Conservation (phyloP, 2,329 filamentous ascomycete species). For the Hypocreales sp. region DNA sequence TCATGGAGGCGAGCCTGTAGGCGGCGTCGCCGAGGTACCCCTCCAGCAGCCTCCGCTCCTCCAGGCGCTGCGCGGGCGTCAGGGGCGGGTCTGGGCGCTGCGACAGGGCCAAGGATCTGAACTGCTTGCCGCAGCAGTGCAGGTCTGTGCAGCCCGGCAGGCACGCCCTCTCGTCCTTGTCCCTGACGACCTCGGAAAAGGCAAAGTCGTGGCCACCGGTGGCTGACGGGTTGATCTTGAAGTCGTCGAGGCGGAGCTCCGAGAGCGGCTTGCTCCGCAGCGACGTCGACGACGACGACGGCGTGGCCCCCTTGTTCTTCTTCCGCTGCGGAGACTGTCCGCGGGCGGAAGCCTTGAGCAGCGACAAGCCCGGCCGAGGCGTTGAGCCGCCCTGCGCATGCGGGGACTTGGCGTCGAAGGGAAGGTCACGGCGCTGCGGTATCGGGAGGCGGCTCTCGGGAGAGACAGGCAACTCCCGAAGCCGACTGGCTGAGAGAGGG, state of each 20-base stretch:
- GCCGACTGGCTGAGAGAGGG: slow-evolving; percentile 8
- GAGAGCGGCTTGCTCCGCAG: slow-evolving; percentile 43
- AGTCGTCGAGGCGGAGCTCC: slow-evolving; percentile 52
- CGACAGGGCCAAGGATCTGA: slow-evolving; percentile 47
- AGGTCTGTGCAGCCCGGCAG: slow-evolving; percentile 60
- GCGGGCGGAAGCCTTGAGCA: slow-evolving; percentile 6
- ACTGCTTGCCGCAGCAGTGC: slow-evolving; percentile 61
- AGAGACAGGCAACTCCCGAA: not conserved
- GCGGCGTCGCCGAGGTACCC: slow-evolving; percentile 41
- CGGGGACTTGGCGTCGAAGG: slow-evolving; percentile 14
- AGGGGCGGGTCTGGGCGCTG: slow-evolving; percentile 26
- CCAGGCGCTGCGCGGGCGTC: slow-evolving; percentile 16
- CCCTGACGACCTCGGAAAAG: slow-evolving; percentile 60
- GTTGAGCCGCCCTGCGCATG: not conserved
- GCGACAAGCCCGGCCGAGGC: slow-evolving; percentile 4
- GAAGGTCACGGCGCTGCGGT: slow-evolving; percentile 24
- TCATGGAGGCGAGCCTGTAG: slow-evolving; percentile 43
- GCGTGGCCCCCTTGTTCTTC: slow-evolving; percentile 6
- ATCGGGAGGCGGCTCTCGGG: slow-evolving; percentile 13
- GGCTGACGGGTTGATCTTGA: slow-evolving; percentile 62
- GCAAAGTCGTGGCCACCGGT: slow-evolving; percentile 61
- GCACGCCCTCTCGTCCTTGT: slow-evolving; percentile 50
- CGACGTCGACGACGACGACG: slow-evolving; percentile 11
- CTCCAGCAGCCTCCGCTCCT: slow-evolving; percentile 36
- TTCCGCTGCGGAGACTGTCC: slow-evolving; percentile 4